Evolutionary conservation across 129 eudicot genomes (phyloP), one percentile per base, ranked within the genome.

Genomic region (Rutidosis leptorrhynchoides): DNA sequence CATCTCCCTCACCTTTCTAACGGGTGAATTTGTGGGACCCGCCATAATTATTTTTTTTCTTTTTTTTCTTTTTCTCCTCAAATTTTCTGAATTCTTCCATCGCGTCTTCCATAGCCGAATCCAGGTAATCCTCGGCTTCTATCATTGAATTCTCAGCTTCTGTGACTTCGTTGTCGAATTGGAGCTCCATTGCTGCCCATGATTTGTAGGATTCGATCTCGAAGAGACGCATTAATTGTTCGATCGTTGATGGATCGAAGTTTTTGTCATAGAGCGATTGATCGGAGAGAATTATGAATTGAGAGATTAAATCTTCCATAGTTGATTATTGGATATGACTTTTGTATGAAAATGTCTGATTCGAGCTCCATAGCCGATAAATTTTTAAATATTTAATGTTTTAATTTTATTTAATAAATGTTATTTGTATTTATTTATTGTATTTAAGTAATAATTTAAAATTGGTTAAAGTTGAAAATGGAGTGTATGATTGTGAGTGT

Each of bases 101-200:
- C 8, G 98, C 96, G 9, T 72, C 68, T 5, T 91, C 97, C 96
- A 91, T 91, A 49, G 74, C 90, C 10, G 90, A 83, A 25, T 91
- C 79, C 19, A 91, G 85, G 6, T 81, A 67, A 1, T 85, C 81
- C 52, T 87, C 97, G 0, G 97, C 80, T 35, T 85, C 81, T 3
- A 25, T 32, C 77, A 91, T 56, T 32, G 82, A 42, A 32, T 57
- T 12, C 54, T 85, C 82, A 0, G 98, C 90, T 2, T 71, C 75
- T 37, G 80, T 68, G 0, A 69, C 75, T 51, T 85, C 87, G 1
- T 27, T 20, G 1, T 82, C 73, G 24, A 61, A 62, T 2, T 85
- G 76, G 23, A 88, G 87, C 72, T 88, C 96, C 76, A 91, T 78
- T 19, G 91, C 81, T 20, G 97, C 97, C 97, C 97, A 91, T 37